Percentiles rank a stretch among this genome's conserved stretches.
phyloP scores from a whole-genome alignment of 1,139 yeast species.

The Hyphopichia fennica region DNA sequence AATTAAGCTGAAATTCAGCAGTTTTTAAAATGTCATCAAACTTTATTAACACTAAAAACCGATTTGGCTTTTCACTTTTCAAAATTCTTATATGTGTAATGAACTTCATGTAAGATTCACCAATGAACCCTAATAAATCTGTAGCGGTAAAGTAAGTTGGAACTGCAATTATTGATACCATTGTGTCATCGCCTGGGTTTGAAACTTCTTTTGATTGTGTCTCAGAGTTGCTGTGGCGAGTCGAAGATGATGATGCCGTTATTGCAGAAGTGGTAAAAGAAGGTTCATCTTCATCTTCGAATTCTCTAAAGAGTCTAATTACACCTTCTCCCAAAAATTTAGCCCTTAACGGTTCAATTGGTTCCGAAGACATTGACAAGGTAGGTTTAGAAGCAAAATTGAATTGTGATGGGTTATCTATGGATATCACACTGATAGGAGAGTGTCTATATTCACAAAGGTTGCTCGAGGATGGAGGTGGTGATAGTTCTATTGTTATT shows the following conservation, averaged over 20 bases:
- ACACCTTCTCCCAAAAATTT: slow-evolving; percentile 71
- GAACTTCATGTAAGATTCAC: slow-evolving; percentile 53
- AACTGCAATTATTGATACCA: slow-evolving; percentile 77
- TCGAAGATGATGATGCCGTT: not conserved
- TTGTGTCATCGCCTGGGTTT: slow-evolving; percentile 54
- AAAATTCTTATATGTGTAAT: slow-evolving; percentile 75
- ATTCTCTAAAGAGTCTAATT: slow-evolving; percentile 63
- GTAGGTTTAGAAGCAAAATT: not conserved
- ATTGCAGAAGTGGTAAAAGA: slow-evolving; percentile 3
- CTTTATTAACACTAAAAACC: slow-evolving; percentile 77
- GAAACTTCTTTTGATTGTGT: slow-evolving; percentile 4
- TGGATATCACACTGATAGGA: slow-evolving; percentile 26
- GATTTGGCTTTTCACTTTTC: slow-evolving; percentile 63
- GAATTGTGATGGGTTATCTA: slow-evolving; percentile 18
- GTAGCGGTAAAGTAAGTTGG: slow-evolving; percentile 89
- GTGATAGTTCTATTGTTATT: slow-evolving; percentile 29
- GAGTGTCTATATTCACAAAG: slow-evolving; percentile 40
- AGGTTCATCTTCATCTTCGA: slow-evolving; percentile 22
- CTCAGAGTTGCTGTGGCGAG: not conserved
- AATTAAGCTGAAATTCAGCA: slow-evolving; percentile 59
- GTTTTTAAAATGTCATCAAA: slow-evolving; percentile 61
- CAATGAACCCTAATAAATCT: slow-evolving; percentile 78
- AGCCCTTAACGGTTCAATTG: slow-evolving; percentile 54
- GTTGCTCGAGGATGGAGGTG: slow-evolving; percentile 3
- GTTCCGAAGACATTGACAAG: slow-evolving; percentile 13